These are phyloP conservation scores for Penicillium arizonense DNA, from an alignment of 495 filamentous ascomycete genomes.

Conservation along the genomic window DNA sequence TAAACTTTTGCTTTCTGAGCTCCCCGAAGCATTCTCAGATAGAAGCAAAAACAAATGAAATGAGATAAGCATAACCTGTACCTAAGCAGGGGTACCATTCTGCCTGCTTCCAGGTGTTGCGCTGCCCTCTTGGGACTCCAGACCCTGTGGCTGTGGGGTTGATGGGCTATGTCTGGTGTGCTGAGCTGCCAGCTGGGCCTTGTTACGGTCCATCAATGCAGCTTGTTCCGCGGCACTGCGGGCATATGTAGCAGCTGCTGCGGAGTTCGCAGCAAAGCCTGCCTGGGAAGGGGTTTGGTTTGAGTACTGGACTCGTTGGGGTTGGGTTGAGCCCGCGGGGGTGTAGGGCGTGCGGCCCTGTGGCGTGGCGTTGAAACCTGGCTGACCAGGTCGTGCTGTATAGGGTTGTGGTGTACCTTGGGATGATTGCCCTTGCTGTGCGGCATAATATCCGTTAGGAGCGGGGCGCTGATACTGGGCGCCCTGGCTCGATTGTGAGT, in stretches of 20 bases:
- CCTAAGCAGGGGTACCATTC: constrained; percentile 43
- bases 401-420: constrained; percentile 40
- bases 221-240: constrained; percentile 48
- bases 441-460: constrained; percentile 42
- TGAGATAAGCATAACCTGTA: constrained; percentile 13
- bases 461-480: constrained; percentile 40
- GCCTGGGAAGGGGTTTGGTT: constrained; percentile 29
- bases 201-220: constrained; percentile 44
- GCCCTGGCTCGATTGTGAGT: constrained; percentile 36
- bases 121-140: constrained; percentile 38
- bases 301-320: constrained; percentile 14
- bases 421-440: constrained; percentile 26
- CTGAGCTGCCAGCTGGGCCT: constrained; percentile 41
- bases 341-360: constrained; percentile 31
- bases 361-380: constrained; percentile 33
- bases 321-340: constrained; percentile 22
- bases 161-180: constrained; percentile 32
- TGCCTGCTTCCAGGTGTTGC: constrained; percentile 39
- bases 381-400: constrained; percentile 40
- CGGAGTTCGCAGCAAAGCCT: constrained; percentile 39
- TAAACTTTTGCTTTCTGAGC: constrained; percentile 2
- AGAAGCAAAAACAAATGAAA: background rate
- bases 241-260: constrained; percentile 40
- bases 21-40: background rate
- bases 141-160: constrained; percentile 38